These are phyloP conservation scores for Candida piceae DNA, from an alignment of 805 yeast genomes.

Conservation along the genomic window DNA sequence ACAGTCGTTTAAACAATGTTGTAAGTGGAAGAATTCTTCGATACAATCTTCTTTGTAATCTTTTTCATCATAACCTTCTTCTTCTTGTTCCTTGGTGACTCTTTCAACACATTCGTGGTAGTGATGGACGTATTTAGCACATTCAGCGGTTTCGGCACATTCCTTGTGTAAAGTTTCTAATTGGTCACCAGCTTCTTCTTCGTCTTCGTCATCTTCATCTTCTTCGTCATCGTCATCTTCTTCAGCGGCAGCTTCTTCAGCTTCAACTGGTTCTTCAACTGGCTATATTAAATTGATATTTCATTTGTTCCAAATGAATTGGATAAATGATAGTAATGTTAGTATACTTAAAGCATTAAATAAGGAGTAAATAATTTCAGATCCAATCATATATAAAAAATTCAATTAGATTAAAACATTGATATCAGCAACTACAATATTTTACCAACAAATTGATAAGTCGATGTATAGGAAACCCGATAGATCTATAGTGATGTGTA, in stretches of 20 bases:
- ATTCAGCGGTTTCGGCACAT: slow-evolving; percentile 61
- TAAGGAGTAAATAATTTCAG: too few relatives aligned
- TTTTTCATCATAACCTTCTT: slow-evolving; percentile 73
- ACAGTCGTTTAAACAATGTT: slow-evolving; percentile 88
- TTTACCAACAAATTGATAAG: too few relatives aligned
- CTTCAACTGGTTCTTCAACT: slow-evolving; percentile 35
- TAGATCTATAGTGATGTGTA: too few relatives aligned
- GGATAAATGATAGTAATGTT: slow-evolving; percentile 6
- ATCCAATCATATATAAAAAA: too few relatives aligned
- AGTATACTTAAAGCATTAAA: too few relatives aligned
- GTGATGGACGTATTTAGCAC: slow-evolving; percentile 78
- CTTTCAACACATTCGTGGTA: slow-evolving; percentile 93
- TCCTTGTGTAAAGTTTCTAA: slow-evolving; percentile 61
- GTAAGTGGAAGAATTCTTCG: slow-evolving; percentile 96
- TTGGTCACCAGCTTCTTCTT: slow-evolving; percentile 64
- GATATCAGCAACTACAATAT: too few relatives aligned
- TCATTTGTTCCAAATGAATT: not conserved
- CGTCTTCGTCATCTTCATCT: slow-evolving; percentile 36
- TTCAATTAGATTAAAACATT: too few relatives aligned
- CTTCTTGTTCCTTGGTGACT: slow-evolving; percentile 83
- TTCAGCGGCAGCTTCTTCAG: slow-evolving; percentile 43
- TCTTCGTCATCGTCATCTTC: slow-evolving; percentile 36
- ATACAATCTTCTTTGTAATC: slow-evolving; percentile 94
- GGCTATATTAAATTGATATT: slow-evolving; percentile 17
- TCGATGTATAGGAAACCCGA: too few relatives aligned